These are phyloP conservation scores for Ascochyta pisi DNA, from an alignment of 2,329 filamentous ascomycete species.

Conservation along the genomic window DNA sequence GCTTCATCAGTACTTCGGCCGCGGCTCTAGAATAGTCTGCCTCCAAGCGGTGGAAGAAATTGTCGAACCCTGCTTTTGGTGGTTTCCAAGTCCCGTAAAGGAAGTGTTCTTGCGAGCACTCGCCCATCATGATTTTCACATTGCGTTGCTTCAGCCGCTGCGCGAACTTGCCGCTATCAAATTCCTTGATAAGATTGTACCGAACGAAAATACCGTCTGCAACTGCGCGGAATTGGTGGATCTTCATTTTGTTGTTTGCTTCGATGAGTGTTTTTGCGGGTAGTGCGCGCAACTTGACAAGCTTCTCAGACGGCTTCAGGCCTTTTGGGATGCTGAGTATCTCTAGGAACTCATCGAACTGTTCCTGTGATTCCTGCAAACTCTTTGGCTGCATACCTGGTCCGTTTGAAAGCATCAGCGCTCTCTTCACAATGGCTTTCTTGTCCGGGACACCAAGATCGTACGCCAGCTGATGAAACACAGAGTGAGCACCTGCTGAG, in stretches of 20 bases:
- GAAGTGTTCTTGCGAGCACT: conserved; percentile 61
- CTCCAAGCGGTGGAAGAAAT: conserved; percentile 55
- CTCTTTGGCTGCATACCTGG: conserved; percentile 61
- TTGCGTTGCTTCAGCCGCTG: conserved; percentile 52
- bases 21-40: conserved; percentile 60
- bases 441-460: conserved; percentile 59
- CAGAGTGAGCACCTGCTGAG: conserved; percentile 63
- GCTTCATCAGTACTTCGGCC: conserved; percentile 53
- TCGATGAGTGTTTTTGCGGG: conserved; percentile 51
- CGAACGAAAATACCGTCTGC: conserved; percentile 59
- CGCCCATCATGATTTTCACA: conserved; percentile 60
- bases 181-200: conserved; percentile 51
- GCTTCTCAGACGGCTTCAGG: conserved; percentile 53
- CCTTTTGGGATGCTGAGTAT: conserved; percentile 53
- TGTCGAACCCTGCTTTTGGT: conserved; percentile 51
- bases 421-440: conserved; percentile 58
- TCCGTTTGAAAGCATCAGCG: conserved; percentile 62
- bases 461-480: conserved; percentile 64
- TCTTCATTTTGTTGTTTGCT: conserved; percentile 51
- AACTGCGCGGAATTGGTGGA: conserved; percentile 63
- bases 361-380: conserved; percentile 55
- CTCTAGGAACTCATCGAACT: conserved; percentile 60
- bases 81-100: conserved; percentile 61
- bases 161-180: conserved; percentile 59
- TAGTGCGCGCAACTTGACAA: conserved; percentile 53